Base-by-base conservation (phyloP, 2,329 filamentous ascomycete species). In the Balansia obtecta region DNA sequence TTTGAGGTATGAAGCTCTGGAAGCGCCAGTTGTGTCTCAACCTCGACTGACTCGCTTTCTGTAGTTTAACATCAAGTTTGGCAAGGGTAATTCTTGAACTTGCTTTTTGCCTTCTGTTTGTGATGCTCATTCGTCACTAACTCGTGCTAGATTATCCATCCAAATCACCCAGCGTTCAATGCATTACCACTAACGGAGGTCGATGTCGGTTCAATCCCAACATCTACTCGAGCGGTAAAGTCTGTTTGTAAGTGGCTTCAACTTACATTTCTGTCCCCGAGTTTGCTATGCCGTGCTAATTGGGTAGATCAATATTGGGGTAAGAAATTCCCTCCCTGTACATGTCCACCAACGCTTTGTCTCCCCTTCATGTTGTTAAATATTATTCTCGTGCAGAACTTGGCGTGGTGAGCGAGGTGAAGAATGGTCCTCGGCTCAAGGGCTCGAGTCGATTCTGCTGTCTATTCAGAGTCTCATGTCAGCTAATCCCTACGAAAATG, bases 381-480 rank as follows among this genome's bases (percentile, higher is more conserved):
- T 55, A 30, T 56, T 50, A 1, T 38, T 20, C 7, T 52, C 18
- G 44, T 7, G n/a, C 58, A 94, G 90, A 52, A 98, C 93, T 63
- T 98, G 93, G 93, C 79, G 86, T 46, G 90, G 90, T 30, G 85
- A 95, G 61, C 77, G 81, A 15, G 88, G 90, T 50, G 93, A 97
- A 66, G 83, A 96, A 65, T 98, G 93, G 93, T 96, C 90, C 15
- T 89, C 90, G 15, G 93, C 91, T 1, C 93, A 97, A 65, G 91
- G 93, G 7, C 74, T 98, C 1, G 93, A 97, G 65, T 97, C 91
- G 1, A 88, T 97, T 46, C 68, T 98, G 45, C 80, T 97, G 49
- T 97, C 91, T 5, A 96, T 98, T 51, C 93, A 98, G 67, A 96
- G 90, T 65, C 73, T 98, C 43, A 90, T 98, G 85, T 95, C 89